phyloP scores from a whole-genome alignment of 2,329 filamentous ascomycete species.

The Ophiocordyceps camponoti-leonardi region DNA sequence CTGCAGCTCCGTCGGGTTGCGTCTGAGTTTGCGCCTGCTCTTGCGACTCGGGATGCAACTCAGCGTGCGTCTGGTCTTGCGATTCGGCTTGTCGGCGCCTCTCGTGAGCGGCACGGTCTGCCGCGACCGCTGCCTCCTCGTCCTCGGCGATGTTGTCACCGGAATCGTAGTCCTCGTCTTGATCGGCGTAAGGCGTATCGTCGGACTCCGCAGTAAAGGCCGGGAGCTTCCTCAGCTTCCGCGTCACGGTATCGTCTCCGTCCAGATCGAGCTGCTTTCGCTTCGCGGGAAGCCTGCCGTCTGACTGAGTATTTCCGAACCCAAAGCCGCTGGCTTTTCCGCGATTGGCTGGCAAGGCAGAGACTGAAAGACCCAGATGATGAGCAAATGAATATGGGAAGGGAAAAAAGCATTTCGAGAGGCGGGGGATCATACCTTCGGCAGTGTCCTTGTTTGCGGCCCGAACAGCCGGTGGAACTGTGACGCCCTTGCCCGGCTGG shows the following conservation, averaged over 20 bases:
- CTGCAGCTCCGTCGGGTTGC: background rate
- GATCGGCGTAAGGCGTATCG: constrained; percentile 40
- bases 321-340: constrained; percentile 73
- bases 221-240: constrained; percentile 83
- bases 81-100: constrained; percentile 44
- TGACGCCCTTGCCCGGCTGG: constrained; percentile 17
- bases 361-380: constrained; percentile 17
- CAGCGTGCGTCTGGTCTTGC: constrained; percentile 26
- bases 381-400: background rate
- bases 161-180: constrained; percentile 53
- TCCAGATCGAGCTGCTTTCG: constrained; percentile 61
- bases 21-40: constrained; percentile 5
- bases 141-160: constrained; percentile 62
- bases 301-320: constrained; percentile 49
- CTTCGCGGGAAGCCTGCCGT: constrained; percentile 53
- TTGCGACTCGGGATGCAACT: constrained; percentile 25
- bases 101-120: constrained; percentile 70
- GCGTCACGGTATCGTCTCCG: constrained; percentile 72
- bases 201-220: constrained; percentile 52
- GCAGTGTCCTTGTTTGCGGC: constrained; percentile 12
- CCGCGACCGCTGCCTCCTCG: constrained; percentile 77
- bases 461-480: constrained; percentile 3
- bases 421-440: constrained; percentile 14
- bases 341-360: constrained; percentile 47
- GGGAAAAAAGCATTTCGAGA: background rate